These are phyloP conservation scores for Aspergillus floridensis DNA, from an alignment of 2,329 filamentous ascomycete genomes.

Conservation along the genomic window DNA sequence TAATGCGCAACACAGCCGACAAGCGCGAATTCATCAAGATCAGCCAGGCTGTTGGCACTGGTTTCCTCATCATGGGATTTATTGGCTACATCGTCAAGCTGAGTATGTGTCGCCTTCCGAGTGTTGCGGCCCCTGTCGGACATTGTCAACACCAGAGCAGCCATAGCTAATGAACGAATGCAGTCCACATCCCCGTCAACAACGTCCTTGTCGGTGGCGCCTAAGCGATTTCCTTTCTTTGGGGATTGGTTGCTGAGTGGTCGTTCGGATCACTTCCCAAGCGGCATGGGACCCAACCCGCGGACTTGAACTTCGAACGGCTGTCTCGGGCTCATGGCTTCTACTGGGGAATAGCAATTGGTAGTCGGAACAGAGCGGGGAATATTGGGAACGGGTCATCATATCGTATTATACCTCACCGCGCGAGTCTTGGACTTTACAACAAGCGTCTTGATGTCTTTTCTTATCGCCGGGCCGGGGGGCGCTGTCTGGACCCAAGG, in stretches of 20 bases:
- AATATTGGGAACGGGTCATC: not conserved
- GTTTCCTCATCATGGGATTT: slow-evolving; percentile 57
- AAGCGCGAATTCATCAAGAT: slow-evolving; percentile 61
- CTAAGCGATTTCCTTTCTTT: slow-evolving; percentile 21
- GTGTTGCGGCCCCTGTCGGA: not conserved
- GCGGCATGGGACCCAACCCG: not conserved
- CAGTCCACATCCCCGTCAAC: slow-evolving; percentile 53
- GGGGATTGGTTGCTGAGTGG: not conserved
- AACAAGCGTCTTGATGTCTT: not conserved
- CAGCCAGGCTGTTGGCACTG: slow-evolving; percentile 59
- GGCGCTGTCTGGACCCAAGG: not conserved
- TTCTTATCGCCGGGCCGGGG: not conserved
- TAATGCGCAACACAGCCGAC: slow-evolving; percentile 46
- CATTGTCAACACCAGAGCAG: not conserved
- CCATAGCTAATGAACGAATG: slow-evolving; percentile 14
- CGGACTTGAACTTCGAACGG: not conserved
- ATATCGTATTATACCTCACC: not conserved
- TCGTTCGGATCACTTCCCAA: not conserved
- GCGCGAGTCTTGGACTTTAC: not conserved
- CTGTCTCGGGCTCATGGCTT: not conserved
- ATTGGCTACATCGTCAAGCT: slow-evolving; percentile 62
- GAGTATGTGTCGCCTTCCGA: slow-evolving; percentile 42
- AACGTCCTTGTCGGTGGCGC: slow-evolving; percentile 51
- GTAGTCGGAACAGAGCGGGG: not conserved
- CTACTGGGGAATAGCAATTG: not conserved